These are phyloP conservation scores for Porogramme epimiltina DNA, from an alignment of 1,284 basidiomycete species.

Conservation along the genomic window DNA sequence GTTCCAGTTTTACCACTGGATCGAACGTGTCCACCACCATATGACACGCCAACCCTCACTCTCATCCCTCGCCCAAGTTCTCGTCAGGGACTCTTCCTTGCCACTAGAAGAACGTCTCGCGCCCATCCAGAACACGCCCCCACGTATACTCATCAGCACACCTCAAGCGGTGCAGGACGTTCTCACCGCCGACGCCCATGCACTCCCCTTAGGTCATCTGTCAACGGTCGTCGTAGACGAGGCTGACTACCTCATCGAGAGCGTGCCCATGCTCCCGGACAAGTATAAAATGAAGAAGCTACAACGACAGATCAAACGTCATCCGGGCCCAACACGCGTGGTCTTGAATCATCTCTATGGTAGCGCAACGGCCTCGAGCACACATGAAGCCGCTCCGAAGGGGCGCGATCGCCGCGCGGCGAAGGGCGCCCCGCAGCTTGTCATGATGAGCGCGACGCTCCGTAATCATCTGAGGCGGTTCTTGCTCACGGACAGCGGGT, in stretches of 20 bases:
- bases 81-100: conserved; percentile 50
- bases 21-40: conserved; percentile 49
- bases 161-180: conserved; percentile 68
- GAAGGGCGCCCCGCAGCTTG: conserved; percentile 49
- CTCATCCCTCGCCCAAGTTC: conserved; percentile 55
- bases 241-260: conserved; percentile 68
- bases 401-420: background rate
- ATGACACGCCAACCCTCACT: conserved; percentile 39
- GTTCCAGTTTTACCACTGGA: conserved; percentile 69
- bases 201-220: conserved; percentile 47
- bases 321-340: conserved; percentile 58
- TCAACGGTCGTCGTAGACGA: conserved; percentile 72
- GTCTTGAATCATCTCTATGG: conserved; percentile 59
- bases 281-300: conserved; percentile 38
- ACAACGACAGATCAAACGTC: conserved; percentile 44
- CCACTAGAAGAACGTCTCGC: conserved; percentile 36
- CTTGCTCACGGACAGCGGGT: conserved; percentile 53
- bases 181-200: conserved; percentile 42
- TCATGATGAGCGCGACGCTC: conserved; percentile 72
- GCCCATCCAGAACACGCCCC: conserved; percentile 45
- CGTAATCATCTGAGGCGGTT: conserved; percentile 54
- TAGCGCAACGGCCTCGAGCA: too few relatives aligned
- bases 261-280: conserved; percentile 36
- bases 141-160: conserved; percentile 72
- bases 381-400: too few relatives aligned